Evolutionary conservation across 164 flowering plant genomes (phyloP).

Genomic region (Dillenia turbinata): DNA sequence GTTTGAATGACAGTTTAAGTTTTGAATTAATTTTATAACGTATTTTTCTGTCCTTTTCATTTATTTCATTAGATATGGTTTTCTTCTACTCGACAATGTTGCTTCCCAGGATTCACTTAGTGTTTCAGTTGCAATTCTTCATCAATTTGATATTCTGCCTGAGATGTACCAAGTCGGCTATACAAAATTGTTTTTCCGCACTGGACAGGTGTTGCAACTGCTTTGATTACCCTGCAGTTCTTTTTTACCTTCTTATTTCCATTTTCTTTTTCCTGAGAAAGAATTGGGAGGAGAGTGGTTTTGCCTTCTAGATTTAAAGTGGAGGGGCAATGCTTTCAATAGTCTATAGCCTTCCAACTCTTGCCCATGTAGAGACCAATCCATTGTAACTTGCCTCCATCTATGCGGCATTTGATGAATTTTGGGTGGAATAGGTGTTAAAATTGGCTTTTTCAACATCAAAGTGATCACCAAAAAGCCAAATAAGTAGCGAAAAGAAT

Average conservation of each 20-base stretch:
- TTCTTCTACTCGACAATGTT: constrained; percentile 77
- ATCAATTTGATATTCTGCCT: constrained; percentile 87
- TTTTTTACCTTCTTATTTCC: no score
- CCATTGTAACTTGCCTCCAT: no score
- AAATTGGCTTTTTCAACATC: no score
- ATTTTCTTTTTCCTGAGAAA: no score
- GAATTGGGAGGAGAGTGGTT: no score
- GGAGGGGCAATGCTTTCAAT: no score
- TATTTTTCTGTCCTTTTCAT: background rate
- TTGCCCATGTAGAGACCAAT: background rate
- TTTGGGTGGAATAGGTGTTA: no score
- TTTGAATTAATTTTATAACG: no score
- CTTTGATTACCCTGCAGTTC: background rate
- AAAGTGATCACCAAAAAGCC: no score
- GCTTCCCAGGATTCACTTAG: constrained; percentile 93
- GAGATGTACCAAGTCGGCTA: constrained; percentile 99
- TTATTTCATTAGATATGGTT: constrained; percentile 66
- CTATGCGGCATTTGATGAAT: no score
- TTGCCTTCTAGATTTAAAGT: no score
- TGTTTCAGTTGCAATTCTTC: constrained; percentile 97
- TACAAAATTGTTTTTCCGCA: constrained; percentile 94
- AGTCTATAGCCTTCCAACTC: background rate
- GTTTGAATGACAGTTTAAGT: background rate
- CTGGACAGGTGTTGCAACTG: constrained; percentile 73
- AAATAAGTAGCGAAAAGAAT: no score